These are phyloP conservation scores for Penicillium corylophilum DNA, from an alignment of 2,329 filamentous ascomycete genomes.

Conservation along the genomic window DNA sequence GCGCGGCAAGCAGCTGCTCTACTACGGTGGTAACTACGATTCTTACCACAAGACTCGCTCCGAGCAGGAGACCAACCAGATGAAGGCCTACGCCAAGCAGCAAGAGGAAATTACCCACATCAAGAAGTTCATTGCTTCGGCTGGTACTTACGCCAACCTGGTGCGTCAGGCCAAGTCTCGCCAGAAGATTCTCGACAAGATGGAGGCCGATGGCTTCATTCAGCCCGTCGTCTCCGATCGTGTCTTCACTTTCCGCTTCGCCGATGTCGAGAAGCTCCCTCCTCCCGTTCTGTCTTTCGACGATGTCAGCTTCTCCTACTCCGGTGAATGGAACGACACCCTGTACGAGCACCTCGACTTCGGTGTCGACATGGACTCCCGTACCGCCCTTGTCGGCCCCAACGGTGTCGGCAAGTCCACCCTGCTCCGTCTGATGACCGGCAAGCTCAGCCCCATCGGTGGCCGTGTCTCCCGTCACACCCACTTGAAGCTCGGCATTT, in stretches of 20 bases:
- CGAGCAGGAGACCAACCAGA: slow-evolving; percentile 96
- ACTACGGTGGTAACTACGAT: slow-evolving; percentile 99
- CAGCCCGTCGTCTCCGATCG: slow-evolving; percentile 81
- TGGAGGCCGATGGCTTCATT: slow-evolving; percentile 99
- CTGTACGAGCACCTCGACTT: slow-evolving; percentile 96
- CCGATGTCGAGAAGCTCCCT: slow-evolving; percentile 98
- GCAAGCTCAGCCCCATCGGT: slow-evolving; percentile 80
- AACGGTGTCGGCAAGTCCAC: slow-evolving; percentile 99
- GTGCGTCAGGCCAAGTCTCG: slow-evolving; percentile 98
- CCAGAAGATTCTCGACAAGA: slow-evolving; percentile 99
- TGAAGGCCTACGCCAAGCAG: slow-evolving; percentile 98
- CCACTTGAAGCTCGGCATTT: slow-evolving; percentile 96
- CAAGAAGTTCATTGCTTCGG: slow-evolving; percentile 99
- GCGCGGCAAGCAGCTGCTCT: slow-evolving; percentile 81
- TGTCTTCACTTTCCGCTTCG: slow-evolving; percentile 97
- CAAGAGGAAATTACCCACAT: slow-evolving; percentile 99
- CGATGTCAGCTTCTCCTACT: slow-evolving; percentile 97
- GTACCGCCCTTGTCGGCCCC: slow-evolving; percentile 92
- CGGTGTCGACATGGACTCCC: slow-evolving; percentile 99
- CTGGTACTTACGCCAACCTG: slow-evolving; percentile 99
- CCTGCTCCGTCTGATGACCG: slow-evolving; percentile 92
- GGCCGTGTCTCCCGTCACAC: slow-evolving; percentile 89
- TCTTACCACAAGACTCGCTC: slow-evolving; percentile 90
- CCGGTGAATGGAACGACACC: slow-evolving; percentile 82
- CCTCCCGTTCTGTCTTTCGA: slow-evolving; percentile 96